phyloP scores from a whole-genome alignment of 306 rosid genomes.

The Rubus idaeus region DNA sequence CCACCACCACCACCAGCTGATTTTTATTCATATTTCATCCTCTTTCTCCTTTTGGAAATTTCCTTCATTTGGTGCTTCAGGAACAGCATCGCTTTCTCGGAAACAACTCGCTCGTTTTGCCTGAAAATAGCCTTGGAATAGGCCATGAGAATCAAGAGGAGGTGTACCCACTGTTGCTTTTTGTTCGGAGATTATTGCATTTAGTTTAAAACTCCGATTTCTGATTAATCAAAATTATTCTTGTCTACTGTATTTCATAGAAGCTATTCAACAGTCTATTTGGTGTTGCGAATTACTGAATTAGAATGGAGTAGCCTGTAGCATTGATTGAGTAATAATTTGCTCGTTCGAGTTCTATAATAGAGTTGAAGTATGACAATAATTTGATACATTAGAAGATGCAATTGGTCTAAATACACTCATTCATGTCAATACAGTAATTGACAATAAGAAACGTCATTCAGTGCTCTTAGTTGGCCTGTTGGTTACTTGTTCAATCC shows the following conservation, averaged over 20 bases:
- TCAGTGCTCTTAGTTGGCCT: not conserved
- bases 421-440: not conserved
- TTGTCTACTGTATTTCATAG: too few species aligned
- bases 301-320: not conserved
- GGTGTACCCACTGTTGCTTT: slow-evolving; percentile 21
- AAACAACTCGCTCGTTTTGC: slow-evolving; percentile 49
- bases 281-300: not conserved
- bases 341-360: not conserved
- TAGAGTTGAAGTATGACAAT: not conserved
- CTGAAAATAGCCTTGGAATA: slow-evolving; percentile 65
- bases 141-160: slow-evolving; percentile 75
- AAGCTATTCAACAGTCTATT: not conserved
- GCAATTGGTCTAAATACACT: too few species aligned
- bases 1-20: not conserved
- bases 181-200: not conserved
- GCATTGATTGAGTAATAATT: not conserved
- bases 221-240: not conserved
- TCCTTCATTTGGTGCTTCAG: slow-evolving; percentile 15
- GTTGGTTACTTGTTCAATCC: not conserved
- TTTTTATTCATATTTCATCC: too few species aligned
- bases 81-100: slow-evolving; percentile 33
- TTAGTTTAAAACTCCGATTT: not conserved
- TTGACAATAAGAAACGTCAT: not conserved
- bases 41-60: not conserved
- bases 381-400: too few species aligned